These are phyloP conservation scores for Salix brachista DNA, from an alignment of 345 rosid species.

Conservation along the genomic window DNA sequence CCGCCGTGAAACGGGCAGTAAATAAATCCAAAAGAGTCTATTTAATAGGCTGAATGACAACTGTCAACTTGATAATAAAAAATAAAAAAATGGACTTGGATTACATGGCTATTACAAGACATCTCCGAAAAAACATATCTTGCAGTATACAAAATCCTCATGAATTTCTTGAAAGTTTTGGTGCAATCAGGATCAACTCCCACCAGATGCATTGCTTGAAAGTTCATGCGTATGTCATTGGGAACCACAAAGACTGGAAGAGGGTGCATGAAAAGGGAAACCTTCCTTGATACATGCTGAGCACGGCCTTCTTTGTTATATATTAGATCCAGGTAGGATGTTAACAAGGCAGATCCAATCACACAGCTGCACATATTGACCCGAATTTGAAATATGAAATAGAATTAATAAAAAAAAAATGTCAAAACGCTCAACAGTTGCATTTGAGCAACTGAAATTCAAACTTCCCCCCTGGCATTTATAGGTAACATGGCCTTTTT, in stretches of 20 bases:
- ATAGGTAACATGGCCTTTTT: neutral
- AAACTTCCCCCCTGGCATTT: neutral
- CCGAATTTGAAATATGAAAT: constrained; percentile 14
- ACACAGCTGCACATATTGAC: constrained; percentile 40
- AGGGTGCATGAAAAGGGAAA: constrained; percentile 5
- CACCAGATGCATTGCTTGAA: neutral
- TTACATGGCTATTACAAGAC: neutral
- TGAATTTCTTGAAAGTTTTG: neutral
- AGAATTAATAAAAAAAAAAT: neutral
- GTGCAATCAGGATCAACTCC: neutral
- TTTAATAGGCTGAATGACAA: neutral
- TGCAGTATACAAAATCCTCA: constrained; percentile 1
- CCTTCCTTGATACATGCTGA: neutral
- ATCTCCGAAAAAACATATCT: neutral
- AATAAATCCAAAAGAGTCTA: neutral
- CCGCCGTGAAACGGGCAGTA: no score
- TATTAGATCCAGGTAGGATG: neutral
- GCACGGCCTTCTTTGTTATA: neutral
- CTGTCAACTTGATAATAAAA: neutral
- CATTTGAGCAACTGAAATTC: no score
- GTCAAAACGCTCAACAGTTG: neutral
- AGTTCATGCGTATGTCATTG: neutral
- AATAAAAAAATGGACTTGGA: neutral
- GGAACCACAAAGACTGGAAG: constrained; percentile 2
- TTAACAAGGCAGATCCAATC: constrained; percentile 13